Evolutionary conservation across 2,329 filamentous ascomycete genomes (phyloP).

Genomic region (Zopfia rhizophila): DNA sequence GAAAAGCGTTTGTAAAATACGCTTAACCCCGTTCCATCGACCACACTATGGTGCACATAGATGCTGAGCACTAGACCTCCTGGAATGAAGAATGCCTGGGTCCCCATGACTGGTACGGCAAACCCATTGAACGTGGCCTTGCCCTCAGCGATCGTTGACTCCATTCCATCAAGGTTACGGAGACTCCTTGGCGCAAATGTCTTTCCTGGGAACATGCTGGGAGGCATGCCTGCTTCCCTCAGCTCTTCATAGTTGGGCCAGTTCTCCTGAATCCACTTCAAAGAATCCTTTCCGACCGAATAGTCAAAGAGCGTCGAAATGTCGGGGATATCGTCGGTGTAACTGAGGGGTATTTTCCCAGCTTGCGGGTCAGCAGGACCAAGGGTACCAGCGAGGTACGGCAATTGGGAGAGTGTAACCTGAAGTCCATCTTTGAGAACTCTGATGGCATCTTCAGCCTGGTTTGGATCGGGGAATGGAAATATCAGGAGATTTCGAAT

Average conservation of each 20-base stretch:
- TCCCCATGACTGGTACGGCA: conserved; percentile 41
- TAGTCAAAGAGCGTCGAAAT: conserved; percentile 22
- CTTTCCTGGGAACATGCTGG: conserved; percentile 39
- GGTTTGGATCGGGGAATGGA: conserved; percentile 41
- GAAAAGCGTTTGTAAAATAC: conserved; percentile 39
- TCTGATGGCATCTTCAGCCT: conserved; percentile 37
- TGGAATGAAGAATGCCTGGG: conserved; percentile 48
- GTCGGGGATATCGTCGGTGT: conserved; percentile 33
- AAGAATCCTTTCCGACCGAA: too few species aligned
- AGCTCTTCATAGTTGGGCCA: conserved; percentile 43
- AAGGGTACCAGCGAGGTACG: conserved; percentile 45
- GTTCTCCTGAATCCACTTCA: conserved; percentile 31
- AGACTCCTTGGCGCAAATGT: conserved; percentile 45
- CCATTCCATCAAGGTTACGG: conserved; percentile 33
- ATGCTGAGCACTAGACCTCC: conserved; percentile 48
- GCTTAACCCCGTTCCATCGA: conserved; percentile 43
- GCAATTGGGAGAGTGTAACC: conserved; percentile 36
- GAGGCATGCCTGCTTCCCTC: conserved; percentile 44
- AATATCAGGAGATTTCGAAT: conserved; percentile 44
- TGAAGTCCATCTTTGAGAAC: conserved; percentile 36
- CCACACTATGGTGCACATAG: conserved; percentile 45
- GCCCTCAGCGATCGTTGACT: conserved; percentile 34
- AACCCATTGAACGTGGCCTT: conserved; percentile 36
- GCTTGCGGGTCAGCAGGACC: conserved; percentile 33
- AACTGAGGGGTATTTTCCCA: conserved; percentile 40